Evolutionary conservation across 192 early-diverging fungal species (phyloP).

Genomic region (Entophlyctis luteolus): DNA sequence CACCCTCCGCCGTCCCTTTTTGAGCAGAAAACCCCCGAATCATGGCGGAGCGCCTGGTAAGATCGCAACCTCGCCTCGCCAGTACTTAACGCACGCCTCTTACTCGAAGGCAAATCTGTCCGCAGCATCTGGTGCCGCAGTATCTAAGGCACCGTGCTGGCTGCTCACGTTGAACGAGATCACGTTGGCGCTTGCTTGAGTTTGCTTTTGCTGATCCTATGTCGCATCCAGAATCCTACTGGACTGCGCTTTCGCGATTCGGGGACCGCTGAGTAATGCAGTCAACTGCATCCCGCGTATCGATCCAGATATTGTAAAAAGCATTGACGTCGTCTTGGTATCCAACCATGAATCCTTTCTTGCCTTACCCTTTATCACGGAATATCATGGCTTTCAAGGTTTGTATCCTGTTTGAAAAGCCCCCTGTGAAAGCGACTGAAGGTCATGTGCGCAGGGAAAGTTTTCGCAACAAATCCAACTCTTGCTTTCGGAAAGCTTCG

Average conservation of each 20-base stretch:
- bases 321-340: conserved; percentile 1
- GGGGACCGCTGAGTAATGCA: too few species aligned
- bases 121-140: too few species aligned
- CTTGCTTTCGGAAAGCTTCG: conserved; percentile 6
- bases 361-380: conserved; percentile 2
- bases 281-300: neutral
- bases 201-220: neutral
- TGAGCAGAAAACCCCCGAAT: too few species aligned
- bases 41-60: too few species aligned
- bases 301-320: neutral
- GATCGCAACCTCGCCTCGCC: too few species aligned
- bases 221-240: conserved; percentile 1
- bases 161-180: neutral
- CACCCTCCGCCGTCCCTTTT: too few species aligned
- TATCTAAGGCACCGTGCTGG: neutral
- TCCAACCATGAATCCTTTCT: conserved; percentile 7
- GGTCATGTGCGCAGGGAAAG: neutral
- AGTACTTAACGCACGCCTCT: too few species aligned
- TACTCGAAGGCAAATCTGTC: too few species aligned
- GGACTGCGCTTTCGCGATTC: neutral
- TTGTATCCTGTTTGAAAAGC: neutral
- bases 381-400: conserved; percentile 9
- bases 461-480: conserved; percentile 12
- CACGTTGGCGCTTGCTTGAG: neutral
- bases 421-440: too few species aligned